A percentile compares a stretch with the other conserved stretches of the same genome.
Evolutionary conservation across 2,329 filamentous ascomycete species (phyloP).

Genomic region (Cryphonectria carpinicola): DNA sequence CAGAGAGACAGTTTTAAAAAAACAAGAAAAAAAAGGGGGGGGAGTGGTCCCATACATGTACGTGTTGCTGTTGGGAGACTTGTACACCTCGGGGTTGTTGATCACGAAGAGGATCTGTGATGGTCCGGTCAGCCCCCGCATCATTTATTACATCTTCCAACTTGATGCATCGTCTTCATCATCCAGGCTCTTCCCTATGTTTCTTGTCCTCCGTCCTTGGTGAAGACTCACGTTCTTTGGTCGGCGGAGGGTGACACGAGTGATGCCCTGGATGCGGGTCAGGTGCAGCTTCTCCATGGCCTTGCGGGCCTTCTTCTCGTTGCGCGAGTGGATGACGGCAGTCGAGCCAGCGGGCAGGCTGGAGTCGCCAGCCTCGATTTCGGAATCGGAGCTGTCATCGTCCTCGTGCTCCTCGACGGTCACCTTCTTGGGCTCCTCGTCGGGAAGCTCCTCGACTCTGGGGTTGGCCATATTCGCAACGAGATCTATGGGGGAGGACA

Average conservation of each 20-base stretch:
- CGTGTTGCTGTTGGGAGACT: conserved; percentile 98
- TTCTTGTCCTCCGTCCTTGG: not conserved
- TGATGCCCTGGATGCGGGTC: conserved; percentile 96
- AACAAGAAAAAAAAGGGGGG: not conserved
- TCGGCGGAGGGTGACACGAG: conserved; percentile 93
- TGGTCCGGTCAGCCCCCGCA: conserved; percentile 12
- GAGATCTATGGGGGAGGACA: conserved; percentile 24
- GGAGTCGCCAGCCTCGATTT: conserved; percentile 69
- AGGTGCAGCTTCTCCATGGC: conserved; percentile 98
- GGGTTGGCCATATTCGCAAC: conserved; percentile 84
- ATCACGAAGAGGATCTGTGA: conserved; percentile 96
- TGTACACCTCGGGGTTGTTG: conserved; percentile 99
- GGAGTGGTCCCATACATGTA: conserved; percentile 78
- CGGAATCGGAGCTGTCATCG: conserved; percentile 74
- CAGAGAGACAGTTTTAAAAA: not conserved
- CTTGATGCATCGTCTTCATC: not conserved
- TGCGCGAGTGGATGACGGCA: conserved; percentile 93
- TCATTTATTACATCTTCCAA: not conserved
- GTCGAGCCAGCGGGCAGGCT: conserved; percentile 78
- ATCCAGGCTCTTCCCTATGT: conserved; percentile 18
- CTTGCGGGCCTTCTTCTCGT: conserved; percentile 99
- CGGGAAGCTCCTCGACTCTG: conserved; percentile 95
- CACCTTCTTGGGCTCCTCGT: conserved; percentile 88
- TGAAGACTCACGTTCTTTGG: conserved; percentile 90
- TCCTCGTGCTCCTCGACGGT: conserved; percentile 74